Evolutionary conservation across 768 basidiomycete genomes (phyloP).

Genomic region (Myochromella boudieri): DNA sequence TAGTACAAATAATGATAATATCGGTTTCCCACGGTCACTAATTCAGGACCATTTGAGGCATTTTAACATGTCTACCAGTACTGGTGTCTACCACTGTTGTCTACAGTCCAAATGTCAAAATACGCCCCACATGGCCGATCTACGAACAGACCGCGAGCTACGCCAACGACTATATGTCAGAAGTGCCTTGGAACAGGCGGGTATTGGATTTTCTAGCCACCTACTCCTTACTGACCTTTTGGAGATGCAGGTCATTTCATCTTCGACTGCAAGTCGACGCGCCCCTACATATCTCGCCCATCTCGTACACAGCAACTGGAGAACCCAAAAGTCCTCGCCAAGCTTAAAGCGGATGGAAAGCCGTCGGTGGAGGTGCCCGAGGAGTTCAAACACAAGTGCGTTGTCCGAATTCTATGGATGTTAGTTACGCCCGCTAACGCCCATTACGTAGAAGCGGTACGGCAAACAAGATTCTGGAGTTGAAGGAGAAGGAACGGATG

Average conservation of each 20-base stretch:
- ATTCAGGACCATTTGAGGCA: too few species aligned
- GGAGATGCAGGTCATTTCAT: conserved; percentile 74
- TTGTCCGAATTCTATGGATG: conserved; percentile 15
- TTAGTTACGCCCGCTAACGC: background rate
- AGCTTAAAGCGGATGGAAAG: conserved; percentile 67
- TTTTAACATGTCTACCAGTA: too few species aligned
- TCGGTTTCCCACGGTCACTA: too few species aligned
- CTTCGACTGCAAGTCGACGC: conserved; percentile 81
- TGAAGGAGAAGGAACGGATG: conserved; percentile 75
- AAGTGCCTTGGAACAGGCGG: conserved; percentile 74
- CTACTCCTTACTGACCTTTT: background rate
- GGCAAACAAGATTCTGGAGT: conserved; percentile 83
- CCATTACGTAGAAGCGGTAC: conserved; percentile 56
- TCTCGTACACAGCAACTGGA: conserved; percentile 86
- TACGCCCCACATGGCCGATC: conserved; percentile 73
- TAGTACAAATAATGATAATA: too few species aligned
- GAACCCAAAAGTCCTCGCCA: conserved; percentile 66
- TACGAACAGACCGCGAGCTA: conserved; percentile 61
- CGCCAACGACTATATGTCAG: conserved; percentile 72
- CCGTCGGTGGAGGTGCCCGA: conserved; percentile 86
- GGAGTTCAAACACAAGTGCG: conserved; percentile 83
- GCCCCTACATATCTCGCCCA: conserved; percentile 87
- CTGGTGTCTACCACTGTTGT: too few species aligned
- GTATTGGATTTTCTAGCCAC: conserved; percentile 8
- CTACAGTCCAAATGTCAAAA: too few species aligned